Evolutionary conservation across 169 alveolate species (phyloP), one percentile per base, ranked within the genome.

Genomic region (Eimeria acervulina): DNA sequence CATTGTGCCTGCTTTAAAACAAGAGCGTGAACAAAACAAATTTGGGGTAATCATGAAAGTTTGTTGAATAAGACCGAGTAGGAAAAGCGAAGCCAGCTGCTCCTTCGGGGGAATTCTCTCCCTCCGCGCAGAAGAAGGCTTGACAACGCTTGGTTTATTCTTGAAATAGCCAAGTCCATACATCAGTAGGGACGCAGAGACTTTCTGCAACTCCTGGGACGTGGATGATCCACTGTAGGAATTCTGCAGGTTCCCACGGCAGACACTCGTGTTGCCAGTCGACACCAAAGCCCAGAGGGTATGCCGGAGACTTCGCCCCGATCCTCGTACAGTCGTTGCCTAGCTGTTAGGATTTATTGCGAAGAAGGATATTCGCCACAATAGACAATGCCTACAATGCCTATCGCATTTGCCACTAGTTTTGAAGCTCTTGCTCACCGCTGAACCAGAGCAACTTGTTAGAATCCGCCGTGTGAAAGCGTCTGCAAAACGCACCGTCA

Each of bases 161-260:
- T 42, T 93, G 88, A 87, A 76, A 93, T 13, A 93, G 74, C 96
- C 96, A 93, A 1, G 96, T 93, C 83, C 96, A 85, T 52, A 93
- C 96, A 47, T 93, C 96, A 12, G 96, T 93, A 5, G 96, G 96
- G 47, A 93, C 96, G 93, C 96, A 93, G 80, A 93, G 96, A 7
- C 84, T 80, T 63, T 93, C 96, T 31, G 96, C 96, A 55, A 93
- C 96, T 31, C 96, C 96, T 12, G 96, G 96, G 76, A 93, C 88
- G 87, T 93, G 96, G 17, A 93, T 85, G 15, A 93, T 93, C 96
- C 96, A 93, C 74, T 93, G 96, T 68, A 93, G 55, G 61, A 93
- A 93, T 33, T 93, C 96, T 93, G 93, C 44, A 42, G 40, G 23
- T 23, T 33, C 91, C 66, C 40, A 47, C n/a, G 66, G 51, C 83